A percentile compares a stretch with the other conserved stretches of the same genome.
Evolutionary conservation across 768 basidiomycete genomes (phyloP).

Genomic region (Paxillus rubicundulus): DNA sequence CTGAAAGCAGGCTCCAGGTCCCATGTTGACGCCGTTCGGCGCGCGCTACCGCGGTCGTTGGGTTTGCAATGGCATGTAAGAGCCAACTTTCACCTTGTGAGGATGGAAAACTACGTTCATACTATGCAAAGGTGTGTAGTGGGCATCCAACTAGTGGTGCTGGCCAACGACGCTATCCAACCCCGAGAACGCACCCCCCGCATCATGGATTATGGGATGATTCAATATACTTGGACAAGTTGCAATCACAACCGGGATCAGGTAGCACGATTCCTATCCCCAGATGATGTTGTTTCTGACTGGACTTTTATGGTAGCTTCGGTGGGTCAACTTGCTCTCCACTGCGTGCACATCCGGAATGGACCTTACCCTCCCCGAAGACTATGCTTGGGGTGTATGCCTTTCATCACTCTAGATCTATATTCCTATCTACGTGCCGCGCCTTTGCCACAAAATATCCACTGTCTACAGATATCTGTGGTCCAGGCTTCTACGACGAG

Average conservation of each 20-base stretch:
- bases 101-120: background rate
- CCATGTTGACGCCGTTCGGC: slow-evolving; percentile 34
- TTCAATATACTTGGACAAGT: slow-evolving; percentile 76
- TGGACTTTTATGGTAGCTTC: slow-evolving; percentile 39
- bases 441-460: slow-evolving; percentile 8
- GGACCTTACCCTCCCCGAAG: slow-evolving; percentile 54
- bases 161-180: slow-evolving; percentile 75
- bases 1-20: background rate
- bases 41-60: slow-evolving; percentile 68
- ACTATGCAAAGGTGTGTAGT: slow-evolving; percentile 42
- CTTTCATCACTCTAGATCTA: background rate
- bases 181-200: slow-evolving; percentile 55
- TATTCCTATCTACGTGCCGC: background rate
- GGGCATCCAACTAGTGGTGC: slow-evolving; percentile 70
- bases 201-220: slow-evolving; percentile 77
- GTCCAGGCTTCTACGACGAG: slow-evolving; percentile 45
- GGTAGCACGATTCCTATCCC: slow-evolving; percentile 28
- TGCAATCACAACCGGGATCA: slow-evolving; percentile 73
- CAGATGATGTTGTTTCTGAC: background rate
- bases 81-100: background rate
- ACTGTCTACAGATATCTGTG: slow-evolving; percentile 41
- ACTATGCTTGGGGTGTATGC: slow-evolving; percentile 70
- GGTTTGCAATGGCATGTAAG: slow-evolving; percentile 71
- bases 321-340: slow-evolving; percentile 66
- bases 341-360: slow-evolving; percentile 60